phyloP scores from a whole-genome alignment of 2,329 filamentous ascomycete species.

The Cercospora berteroae region DNA sequence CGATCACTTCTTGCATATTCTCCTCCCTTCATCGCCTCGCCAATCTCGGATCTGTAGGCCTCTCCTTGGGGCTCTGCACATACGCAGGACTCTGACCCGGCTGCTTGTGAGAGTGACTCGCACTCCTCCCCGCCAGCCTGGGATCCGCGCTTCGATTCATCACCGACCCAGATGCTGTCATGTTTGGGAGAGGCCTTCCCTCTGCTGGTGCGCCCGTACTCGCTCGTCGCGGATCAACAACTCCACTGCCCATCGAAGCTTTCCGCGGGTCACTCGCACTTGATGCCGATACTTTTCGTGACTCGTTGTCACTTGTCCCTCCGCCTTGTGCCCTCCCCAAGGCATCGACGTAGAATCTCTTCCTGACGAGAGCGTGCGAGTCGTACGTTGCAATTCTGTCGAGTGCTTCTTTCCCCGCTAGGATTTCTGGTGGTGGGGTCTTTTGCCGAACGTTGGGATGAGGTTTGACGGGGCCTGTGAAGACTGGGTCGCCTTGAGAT shows the following conservation, averaged over 20 bases:
- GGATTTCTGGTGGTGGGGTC: conserved; percentile 15
- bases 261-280: not conserved
- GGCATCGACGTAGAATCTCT: conserved; percentile 25
- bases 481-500: conserved; percentile 21
- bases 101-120: not conserved
- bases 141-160: conserved; percentile 1
- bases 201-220: not conserved
- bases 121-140: not conserved
- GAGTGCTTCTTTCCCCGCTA: conserved; percentile 17
- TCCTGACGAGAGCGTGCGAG: conserved; percentile 16
- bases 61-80: not conserved
- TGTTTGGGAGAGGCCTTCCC: not conserved
- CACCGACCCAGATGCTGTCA: not conserved
- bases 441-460: conserved; percentile 17
- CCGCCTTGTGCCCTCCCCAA: conserved; percentile 11
- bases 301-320: not conserved
- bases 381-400: conserved; percentile 26
- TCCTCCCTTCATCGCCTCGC: not conserved
- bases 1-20: not conserved
- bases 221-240: not conserved
- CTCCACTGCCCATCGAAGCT: not conserved
- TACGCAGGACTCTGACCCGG: not conserved
- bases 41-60: conserved; percentile 5
- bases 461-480: not conserved
- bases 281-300: not conserved